A percentile compares a stretch with the other conserved stretches of the same genome.
These are phyloP conservation scores for Sporothrix schenckii DNA, from an alignment of 2,329 filamentous ascomycete species.

Conservation along the genomic window DNA sequence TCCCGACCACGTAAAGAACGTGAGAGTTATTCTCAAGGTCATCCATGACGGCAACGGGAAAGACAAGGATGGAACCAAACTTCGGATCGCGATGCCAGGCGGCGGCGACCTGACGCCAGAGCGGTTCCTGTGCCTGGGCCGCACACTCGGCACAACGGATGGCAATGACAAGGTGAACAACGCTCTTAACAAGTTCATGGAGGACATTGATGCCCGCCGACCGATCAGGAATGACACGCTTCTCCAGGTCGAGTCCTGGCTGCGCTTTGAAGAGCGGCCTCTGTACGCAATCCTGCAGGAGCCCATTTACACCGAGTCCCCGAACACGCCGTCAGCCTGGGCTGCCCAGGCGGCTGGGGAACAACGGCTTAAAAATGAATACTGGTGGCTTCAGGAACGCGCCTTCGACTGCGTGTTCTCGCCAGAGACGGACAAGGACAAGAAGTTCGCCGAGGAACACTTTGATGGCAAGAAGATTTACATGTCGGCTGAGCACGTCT, in stretches of 20 bases:
- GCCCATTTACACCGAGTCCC: slow-evolving; percentile 35
- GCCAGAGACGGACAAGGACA: not conserved
- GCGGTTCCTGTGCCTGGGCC: slow-evolving; percentile 36
- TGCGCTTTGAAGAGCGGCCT: slow-evolving; percentile 36
- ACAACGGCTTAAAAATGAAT: no score
- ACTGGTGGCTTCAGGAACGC: slow-evolving; percentile 33
- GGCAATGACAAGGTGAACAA: slow-evolving; percentile 27
- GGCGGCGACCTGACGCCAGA: slow-evolving; percentile 31
- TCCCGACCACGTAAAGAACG: slow-evolving; percentile 59
- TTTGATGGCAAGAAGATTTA: slow-evolving; percentile 29
- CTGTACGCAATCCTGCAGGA: slow-evolving; percentile 38
- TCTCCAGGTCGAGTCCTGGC: slow-evolving; percentile 29
- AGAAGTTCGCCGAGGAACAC: not conserved
- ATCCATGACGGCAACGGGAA: not conserved
- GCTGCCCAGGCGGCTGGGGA: slow-evolving; percentile 31
- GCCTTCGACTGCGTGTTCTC: not conserved
- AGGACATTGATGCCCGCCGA: not conserved
- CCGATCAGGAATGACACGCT: not conserved
- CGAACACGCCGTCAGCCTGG: slow-evolving; percentile 30
- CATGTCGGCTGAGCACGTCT: slow-evolving; percentile 39
- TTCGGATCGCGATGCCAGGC: slow-evolving; percentile 12
- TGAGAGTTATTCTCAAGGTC: slow-evolving; percentile 21
- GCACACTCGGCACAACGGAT: slow-evolving; percentile 33
- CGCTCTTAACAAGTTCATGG: not conserved
- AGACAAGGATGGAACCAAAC: not conserved